Conservation (phyloP, 495 filamentous ascomycete genomes). For the Sphaerosporella brunnea region DNA sequence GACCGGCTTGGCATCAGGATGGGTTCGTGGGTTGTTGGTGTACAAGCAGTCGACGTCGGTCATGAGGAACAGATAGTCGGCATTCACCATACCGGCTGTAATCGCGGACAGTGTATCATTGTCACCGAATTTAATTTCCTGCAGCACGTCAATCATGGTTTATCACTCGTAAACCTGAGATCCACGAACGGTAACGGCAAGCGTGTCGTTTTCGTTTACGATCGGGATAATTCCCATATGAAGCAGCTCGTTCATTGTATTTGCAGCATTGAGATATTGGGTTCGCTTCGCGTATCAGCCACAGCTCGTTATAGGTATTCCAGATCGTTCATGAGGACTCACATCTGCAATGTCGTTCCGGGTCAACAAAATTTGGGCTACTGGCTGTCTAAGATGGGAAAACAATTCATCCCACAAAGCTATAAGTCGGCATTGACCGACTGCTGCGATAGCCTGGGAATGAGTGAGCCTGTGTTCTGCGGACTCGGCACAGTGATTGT, state of each 20-base stretch:
- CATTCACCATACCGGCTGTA: conserved; percentile 91
- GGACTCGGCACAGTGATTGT: neutral
- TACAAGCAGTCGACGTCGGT: conserved; percentile 97
- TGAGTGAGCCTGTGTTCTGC: neutral
- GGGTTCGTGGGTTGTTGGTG: conserved; percentile 74
- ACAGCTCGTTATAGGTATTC: neutral
- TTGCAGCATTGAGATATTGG: conserved; percentile 90
- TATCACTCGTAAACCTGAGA: neutral
- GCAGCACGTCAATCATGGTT: neutral
- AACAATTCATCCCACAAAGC: conserved; percentile 90
- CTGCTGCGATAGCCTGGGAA: conserved; percentile 71
- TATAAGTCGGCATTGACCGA: conserved; percentile 91
- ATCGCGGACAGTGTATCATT: conserved; percentile 95
- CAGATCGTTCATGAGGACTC: conserved; percentile 24
- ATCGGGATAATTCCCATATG: conserved; percentile 96
- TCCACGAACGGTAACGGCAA: conserved; percentile 57
- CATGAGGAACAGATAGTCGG: conserved; percentile 95
- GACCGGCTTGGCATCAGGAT: conserved; percentile 73
- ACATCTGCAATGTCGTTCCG: conserved; percentile 93
- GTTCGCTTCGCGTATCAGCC: conserved; percentile 40
- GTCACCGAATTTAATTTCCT: conserved; percentile 98
- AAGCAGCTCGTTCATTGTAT: conserved; percentile 74
- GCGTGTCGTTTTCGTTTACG: conserved; percentile 95
- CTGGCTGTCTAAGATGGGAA: conserved; percentile 65
- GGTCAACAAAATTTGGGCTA: conserved; percentile 90